Base-by-base conservation (phyloP, 306 rosid species). In the Echinosophora koreensis region DNA sequence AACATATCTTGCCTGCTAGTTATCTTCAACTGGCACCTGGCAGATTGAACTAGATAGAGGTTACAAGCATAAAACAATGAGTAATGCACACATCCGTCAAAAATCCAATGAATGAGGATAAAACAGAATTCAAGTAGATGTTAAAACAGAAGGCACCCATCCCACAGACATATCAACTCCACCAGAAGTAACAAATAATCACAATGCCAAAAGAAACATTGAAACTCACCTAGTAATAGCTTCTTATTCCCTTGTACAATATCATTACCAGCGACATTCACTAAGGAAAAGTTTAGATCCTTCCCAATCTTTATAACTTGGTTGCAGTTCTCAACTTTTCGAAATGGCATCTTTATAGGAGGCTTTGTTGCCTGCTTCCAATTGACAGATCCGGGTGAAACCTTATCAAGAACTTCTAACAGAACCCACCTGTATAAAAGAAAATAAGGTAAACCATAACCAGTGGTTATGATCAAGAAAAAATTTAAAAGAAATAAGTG, bases 361-460 rank as follows among this genome's bases (percentile, higher is more conserved):
- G 99, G 99, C 87, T 96, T 96, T 66, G 99, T 74, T 8, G 99
- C 98, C 86, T 79, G 89, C 84, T 96, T 96, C 99, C 99, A 96
- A 83, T 88, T 88, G 78, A 96, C 99, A 54, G 97, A 88, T 85
- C 90, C 96, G 13, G 92, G 83, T 39, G 86, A 85, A 84, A 89
- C 88, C 88, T 92, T 96, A 83, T 96, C 99, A 86, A 96, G 99
- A 83, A 89, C 93, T 89, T 96, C 99, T 82, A 96, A 82, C 52
- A 96, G 93, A 85, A 96, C 94, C 99, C 99, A 96, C 76, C 99
- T 96, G 89, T 86, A 78, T 34, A 77, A 63, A 72, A 66, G 12
- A 63, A 68, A 84, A 78, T 41, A 66, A 61, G 9, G 56, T 61
- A 80, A 78, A 86, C 65, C 89, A 75, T 51, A 77, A 78, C 65